These are phyloP conservation scores for Rhododendron ferrugineum DNA, from an alignment of 148 eudicot genomes.

Conservation along the genomic window DNA sequence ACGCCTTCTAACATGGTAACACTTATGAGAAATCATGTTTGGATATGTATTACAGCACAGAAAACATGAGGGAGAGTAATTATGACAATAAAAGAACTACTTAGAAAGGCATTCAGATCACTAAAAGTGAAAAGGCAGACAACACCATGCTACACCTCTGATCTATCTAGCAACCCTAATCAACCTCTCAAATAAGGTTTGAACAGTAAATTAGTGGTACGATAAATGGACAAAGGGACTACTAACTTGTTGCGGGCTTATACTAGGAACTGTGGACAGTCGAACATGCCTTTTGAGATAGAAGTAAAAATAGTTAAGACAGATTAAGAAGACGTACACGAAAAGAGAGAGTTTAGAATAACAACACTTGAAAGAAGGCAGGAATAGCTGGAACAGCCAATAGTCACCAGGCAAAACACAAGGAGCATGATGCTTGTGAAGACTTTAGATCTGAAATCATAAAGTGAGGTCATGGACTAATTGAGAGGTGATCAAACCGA, in stretches of 20 bases:
- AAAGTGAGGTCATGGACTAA: not conserved
- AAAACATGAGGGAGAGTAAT: not conserved
- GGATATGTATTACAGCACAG: not conserved
- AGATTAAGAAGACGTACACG: not conserved
- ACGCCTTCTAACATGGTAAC: not conserved
- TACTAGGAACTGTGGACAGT: not conserved
- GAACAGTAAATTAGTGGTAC: not conserved
- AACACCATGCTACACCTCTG: not conserved
- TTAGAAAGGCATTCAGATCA: not conserved
- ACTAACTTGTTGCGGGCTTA: not conserved
- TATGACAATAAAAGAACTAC: not conserved
- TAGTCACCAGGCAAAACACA: not conserved
- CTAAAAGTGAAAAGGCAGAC: not conserved
- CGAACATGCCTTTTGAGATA: not conserved
- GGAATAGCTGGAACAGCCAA: slow-evolving; percentile 4
- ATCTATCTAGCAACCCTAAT: not conserved
- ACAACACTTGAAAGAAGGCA: not conserved
- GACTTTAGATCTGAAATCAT: not conserved
- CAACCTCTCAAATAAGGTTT: not conserved
- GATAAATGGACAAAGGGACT: not conserved
- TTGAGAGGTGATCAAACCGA: not conserved
- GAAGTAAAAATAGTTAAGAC: not conserved
- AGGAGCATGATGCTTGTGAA: not conserved
- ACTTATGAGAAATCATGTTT: not conserved
- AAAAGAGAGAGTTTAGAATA: not conserved